Conservation (phyloP, 2,329 filamentous ascomycete genomes). For the Fulvia fulva region DNA sequence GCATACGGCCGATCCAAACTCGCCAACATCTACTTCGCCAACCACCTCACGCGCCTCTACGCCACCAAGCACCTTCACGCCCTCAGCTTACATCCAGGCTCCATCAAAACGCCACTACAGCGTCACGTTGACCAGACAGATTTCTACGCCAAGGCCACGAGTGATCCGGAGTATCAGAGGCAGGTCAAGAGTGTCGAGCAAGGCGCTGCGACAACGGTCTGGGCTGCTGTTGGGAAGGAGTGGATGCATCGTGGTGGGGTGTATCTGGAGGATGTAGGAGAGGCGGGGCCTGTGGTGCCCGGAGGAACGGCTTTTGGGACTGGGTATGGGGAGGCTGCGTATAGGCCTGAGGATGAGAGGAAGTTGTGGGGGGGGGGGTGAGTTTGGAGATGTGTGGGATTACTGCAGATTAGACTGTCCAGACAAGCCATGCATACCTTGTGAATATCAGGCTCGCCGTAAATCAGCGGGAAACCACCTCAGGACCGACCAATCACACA, state of each 20-base stretch:
- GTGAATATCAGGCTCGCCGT: not conserved
- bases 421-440: too few species aligned
- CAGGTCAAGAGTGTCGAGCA: constrained; percentile 38
- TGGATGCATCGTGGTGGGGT: constrained; percentile 45
- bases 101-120: constrained; percentile 33
- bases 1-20: constrained; percentile 51
- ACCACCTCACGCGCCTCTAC: constrained; percentile 50
- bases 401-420: too few species aligned
- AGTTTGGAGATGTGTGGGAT: constrained; percentile 1
- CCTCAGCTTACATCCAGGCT: constrained; percentile 45
- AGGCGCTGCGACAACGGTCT: constrained; percentile 48
- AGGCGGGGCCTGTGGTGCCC: not conserved
- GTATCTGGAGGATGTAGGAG: constrained; percentile 39
- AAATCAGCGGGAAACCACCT: too few species aligned
- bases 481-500: too few species aligned
- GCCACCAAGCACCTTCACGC: constrained; percentile 44
- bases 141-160: constrained; percentile 8
- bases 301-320: constrained; percentile 14
- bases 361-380: constrained; percentile 31
- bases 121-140: constrained; percentile 18
- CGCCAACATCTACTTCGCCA: constrained; percentile 51
- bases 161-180: constrained; percentile 12
- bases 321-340: constrained; percentile 34
- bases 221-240: constrained; percentile 41
- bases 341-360: constrained; percentile 37